phyloP scores from a whole-genome alignment of 371 early-diverging fungal genomes.

The Mucor ambiguus region DNA sequence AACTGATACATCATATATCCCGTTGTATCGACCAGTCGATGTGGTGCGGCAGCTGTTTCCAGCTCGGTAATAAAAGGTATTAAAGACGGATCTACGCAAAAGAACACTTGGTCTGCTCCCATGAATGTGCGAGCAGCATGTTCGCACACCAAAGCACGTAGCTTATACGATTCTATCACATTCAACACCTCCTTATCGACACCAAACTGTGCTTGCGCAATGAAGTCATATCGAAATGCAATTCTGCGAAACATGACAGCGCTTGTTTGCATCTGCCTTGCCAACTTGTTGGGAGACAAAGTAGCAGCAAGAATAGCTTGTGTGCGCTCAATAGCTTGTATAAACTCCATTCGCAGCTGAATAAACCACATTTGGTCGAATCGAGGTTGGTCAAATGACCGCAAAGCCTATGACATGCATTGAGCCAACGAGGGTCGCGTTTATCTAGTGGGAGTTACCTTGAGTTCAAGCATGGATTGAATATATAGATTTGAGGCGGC shows the following conservation, averaged over 20 bases:
- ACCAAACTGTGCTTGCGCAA: slow-evolving; percentile 29
- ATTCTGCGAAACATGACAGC: slow-evolving; percentile 29
- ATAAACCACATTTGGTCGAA: slow-evolving; percentile 34
- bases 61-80: slow-evolving; percentile 25
- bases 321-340: slow-evolving; percentile 20
- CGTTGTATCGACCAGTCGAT: background rate
- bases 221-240: slow-evolving; percentile 38
- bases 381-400: slow-evolving; percentile 27
- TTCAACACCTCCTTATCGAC: slow-evolving; percentile 25
- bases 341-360: slow-evolving; percentile 42
- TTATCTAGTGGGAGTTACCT: slow-evolving; percentile 11
- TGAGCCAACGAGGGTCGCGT: no score
- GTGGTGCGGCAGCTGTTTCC: background rate
- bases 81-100: slow-evolving; percentile 37
- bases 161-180: slow-evolving; percentile 32
- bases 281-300: slow-evolving; percentile 7
- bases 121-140: slow-evolving; percentile 31
- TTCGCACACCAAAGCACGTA: slow-evolving; percentile 37
- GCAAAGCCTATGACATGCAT: slow-evolving; percentile 26
- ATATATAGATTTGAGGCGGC: background rate
- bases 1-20: slow-evolving; percentile 13
- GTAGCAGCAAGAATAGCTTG: slow-evolving; percentile 5
- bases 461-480: slow-evolving; percentile 23
- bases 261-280: slow-evolving; percentile 9
- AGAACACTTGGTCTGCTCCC: slow-evolving; percentile 22